A percentile compares a stretch with the other conserved stretches of the same genome.
Evolutionary conservation across 2,329 filamentous ascomycete species (phyloP).

Genomic region (Apiospora saccharicola): DNA sequence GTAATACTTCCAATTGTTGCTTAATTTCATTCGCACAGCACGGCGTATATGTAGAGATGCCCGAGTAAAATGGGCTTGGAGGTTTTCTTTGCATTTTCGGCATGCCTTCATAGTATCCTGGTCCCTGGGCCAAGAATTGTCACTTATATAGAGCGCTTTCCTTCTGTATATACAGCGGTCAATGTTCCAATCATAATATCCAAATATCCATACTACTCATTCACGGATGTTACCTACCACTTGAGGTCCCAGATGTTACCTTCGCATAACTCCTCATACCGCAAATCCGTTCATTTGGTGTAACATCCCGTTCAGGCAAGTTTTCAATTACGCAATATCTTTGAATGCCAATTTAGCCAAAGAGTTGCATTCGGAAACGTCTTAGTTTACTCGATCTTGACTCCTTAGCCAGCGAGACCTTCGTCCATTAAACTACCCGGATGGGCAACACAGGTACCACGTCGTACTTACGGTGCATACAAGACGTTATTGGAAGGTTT

Average conservation of each 20-base stretch:
- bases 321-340: background rate
- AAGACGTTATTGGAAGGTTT: background rate
- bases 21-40: background rate
- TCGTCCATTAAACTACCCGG: too few species aligned
- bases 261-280: background rate
- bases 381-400: background rate
- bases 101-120: background rate
- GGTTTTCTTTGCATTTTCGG: background rate
- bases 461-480: background rate
- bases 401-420: background rate
- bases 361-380: background rate
- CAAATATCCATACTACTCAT: background rate
- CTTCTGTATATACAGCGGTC: background rate
- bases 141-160: background rate
- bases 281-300: background rate
- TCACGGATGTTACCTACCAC: background rate
- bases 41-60: background rate
- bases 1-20: slow-evolving; percentile 33
- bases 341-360: background rate
- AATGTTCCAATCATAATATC: background rate
- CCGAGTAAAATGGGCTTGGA: background rate
- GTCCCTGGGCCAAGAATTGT: background rate
- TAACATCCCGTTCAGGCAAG: background rate
- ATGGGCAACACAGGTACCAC: background rate
- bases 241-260: background rate